Percentiles rank a stretch among this genome's conserved stretches.
phyloP scores from a whole-genome alignment of 2,329 filamentous ascomycete species.

The Orbilia blumenaviensis region DNA sequence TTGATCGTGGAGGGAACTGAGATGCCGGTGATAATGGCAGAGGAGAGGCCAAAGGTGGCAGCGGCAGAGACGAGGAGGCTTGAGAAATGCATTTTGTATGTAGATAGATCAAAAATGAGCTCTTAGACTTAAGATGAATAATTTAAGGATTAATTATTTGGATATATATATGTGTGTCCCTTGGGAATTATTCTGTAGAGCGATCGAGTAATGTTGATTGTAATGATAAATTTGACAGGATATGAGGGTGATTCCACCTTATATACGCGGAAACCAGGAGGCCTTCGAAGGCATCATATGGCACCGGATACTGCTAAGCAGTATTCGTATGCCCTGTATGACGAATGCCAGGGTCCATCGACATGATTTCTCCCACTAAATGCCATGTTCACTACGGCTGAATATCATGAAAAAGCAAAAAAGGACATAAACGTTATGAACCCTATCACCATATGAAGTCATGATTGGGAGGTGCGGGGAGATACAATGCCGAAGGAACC shows the following conservation, averaged over 20 bases:
- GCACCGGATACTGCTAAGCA: too few species aligned
- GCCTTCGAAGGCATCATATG: too few species aligned
- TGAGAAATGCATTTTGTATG: conserved; percentile 38
- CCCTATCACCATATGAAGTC: conserved; percentile 37
- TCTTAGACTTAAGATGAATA: too few species aligned
- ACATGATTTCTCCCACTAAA: not conserved
- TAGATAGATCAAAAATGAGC: too few species aligned
- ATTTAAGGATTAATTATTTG: not conserved
- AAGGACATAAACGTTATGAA: not conserved
- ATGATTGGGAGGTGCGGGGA: conserved; percentile 41
- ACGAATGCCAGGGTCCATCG: conserved; percentile 3
- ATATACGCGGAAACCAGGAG: too few species aligned
- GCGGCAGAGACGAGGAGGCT: conserved; percentile 23
- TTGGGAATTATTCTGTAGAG: conserved; percentile 3
- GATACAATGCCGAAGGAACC: conserved; percentile 38
- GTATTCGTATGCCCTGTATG: too few species aligned
- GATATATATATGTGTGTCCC: not conserved
- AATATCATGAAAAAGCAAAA: not conserved
- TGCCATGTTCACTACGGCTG: not conserved
- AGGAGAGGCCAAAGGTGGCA: conserved; percentile 39
- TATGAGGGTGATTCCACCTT: conserved; percentile 5
- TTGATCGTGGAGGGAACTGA: conserved; percentile 55
- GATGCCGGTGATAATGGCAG: conserved; percentile 55
- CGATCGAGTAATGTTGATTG: not conserved
- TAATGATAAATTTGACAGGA: not conserved